Evolutionary conservation across 164 flowering plant species (phyloP).

Genomic region (Magnolia sinica): DNA sequence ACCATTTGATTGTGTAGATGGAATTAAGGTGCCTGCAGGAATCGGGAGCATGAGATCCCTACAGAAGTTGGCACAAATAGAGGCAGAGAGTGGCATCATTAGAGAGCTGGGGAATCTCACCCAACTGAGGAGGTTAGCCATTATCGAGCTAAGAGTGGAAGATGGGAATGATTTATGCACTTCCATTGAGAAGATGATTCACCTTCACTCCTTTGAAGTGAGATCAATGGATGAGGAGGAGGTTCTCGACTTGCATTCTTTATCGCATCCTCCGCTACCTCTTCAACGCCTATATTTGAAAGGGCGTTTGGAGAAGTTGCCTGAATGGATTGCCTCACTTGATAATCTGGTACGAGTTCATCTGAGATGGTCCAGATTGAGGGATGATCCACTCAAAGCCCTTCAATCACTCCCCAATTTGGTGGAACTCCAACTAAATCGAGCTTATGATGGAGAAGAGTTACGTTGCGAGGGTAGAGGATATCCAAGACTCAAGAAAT

Average conservation of each 20-base stretch:
- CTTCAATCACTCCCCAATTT: slow-evolving; percentile 5
- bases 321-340: not conserved
- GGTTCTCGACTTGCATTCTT: slow-evolving; percentile 1
- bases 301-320: slow-evolving; percentile 4
- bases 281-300: not conserved
- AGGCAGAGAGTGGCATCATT: slow-evolving; percentile 3
- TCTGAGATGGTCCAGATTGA: slow-evolving; percentile 7
- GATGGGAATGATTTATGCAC: slow-evolving; percentile 4
- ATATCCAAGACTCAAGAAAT: not conserved
- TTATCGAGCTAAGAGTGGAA: not conserved
- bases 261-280: not conserved
- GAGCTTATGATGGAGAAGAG: slow-evolving; percentile 6
- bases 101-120: slow-evolving; percentile 8
- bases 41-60: slow-evolving; percentile 4
- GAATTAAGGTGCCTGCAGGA: not conserved
- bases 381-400: slow-evolving; percentile 4
- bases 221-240: not conserved
- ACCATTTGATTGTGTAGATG: not conserved
- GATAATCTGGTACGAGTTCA: not conserved
- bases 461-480: not conserved
- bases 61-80: slow-evolving; percentile 8
- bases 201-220: not conserved
- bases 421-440: not conserved
- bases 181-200: slow-evolving; percentile 4
- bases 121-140: slow-evolving; percentile 7